A percentile compares a stretch with the other conserved stretches of the same genome.
Evolutionary conservation across 805 yeast genomes (phyloP).

Genomic region (Cyberlindnera mississippiensis): DNA sequence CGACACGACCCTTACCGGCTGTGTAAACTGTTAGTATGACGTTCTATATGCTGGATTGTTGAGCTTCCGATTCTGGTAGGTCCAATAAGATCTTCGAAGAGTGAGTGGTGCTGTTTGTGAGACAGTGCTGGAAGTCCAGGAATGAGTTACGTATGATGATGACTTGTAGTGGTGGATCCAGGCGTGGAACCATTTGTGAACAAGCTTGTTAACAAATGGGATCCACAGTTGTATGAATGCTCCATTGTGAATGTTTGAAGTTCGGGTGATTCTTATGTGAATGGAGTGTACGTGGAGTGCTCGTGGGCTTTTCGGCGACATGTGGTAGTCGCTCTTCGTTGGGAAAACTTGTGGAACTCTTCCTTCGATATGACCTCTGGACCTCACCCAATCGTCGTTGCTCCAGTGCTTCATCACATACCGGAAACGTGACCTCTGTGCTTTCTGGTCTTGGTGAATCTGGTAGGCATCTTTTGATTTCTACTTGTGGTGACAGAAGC

Average conservation of each 20-base stretch:
- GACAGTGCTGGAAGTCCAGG: too few species aligned
- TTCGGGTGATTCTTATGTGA: not conserved
- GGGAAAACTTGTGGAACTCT: too few species aligned
- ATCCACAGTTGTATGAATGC: too few species aligned
- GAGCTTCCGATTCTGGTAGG: not conserved
- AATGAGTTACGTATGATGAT: too few species aligned
- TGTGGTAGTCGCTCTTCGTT: too few species aligned
- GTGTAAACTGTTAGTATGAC: constrained; percentile 28
- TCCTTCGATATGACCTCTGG: not conserved
- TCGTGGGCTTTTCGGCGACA: too few species aligned
- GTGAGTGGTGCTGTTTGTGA: too few species aligned
- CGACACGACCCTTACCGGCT: constrained; percentile 99
- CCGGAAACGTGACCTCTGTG: constrained; percentile 99
- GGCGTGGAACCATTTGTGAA: too few species aligned
- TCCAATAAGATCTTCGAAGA: too few species aligned
- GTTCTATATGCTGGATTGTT: not conserved
- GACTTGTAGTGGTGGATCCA: too few species aligned
- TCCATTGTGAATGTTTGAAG: not conserved
- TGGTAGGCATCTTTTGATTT: constrained; percentile 82
- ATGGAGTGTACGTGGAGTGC: not conserved
- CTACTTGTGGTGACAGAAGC: constrained; percentile 20
- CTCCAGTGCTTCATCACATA: constrained; percentile 43
- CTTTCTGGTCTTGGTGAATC: constrained; percentile 99
- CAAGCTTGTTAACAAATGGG: too few species aligned
- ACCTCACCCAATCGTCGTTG: not conserved